Evolutionary conservation across 345 rosid genomes (phyloP), one percentile per base, ranked within the genome.

Genomic region (Brassica napus): DNA sequence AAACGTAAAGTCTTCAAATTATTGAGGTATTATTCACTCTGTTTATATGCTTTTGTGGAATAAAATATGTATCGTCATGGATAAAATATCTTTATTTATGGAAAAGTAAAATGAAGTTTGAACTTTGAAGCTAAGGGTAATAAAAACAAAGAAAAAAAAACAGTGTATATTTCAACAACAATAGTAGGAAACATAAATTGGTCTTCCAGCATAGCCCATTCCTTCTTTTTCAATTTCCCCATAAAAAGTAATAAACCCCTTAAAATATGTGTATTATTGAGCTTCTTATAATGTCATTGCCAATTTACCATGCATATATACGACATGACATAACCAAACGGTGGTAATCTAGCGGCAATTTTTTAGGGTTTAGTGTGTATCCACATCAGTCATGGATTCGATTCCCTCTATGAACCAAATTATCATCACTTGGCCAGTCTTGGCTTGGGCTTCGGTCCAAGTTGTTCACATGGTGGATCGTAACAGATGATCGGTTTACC

Each of bases 131-230:
- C 64, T n/a, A 74, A 79, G 71, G 71, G 59, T 79, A 31, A 72
- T 58, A 10, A 69, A 60, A 23, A 34, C 18, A 23, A 34, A 34
- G 37, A 32, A 12, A 26, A 35, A 23, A 18, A 55, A 44, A 60
- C 28, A 3, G 68, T 34, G 71, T 68, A 75, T 61, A 80, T 69
- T 80, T 80, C 83, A 80, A 80, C 72, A 69, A 69, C 79, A 74
- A 75, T 75, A 74, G 67, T 74, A 73, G 59, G 71, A 49, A 49
- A 69, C 71, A 74, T 10, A 67, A 69, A 80, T 64, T 54, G 79
- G 76, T 80, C 76, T 80, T 71, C 65, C 77, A 39, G 26, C 5
- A 54, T 80, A 80, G 77, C 80, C 77, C 80, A 75, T 42, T 79
- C 49, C 47, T 64, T 68, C 18, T 21, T 64, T 44, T 35, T 18